Percentiles rank a stretch among this genome's conserved stretches.
These are phyloP conservation scores for Dalbergia cultrata DNA, from an alignment of 306 rosid species.

Conservation along the genomic window DNA sequence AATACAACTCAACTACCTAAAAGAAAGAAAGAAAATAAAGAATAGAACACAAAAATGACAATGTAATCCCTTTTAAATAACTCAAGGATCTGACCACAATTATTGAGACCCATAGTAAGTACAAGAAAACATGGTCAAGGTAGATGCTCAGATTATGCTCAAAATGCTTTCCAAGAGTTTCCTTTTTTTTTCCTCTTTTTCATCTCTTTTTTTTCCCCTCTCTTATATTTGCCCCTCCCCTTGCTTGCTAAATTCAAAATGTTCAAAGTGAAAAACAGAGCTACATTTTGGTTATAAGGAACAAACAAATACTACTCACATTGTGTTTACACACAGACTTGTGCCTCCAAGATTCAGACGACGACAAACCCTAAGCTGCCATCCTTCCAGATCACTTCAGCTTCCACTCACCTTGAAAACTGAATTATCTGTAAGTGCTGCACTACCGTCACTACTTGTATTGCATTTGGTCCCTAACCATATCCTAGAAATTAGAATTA, in stretches of 20 bases:
- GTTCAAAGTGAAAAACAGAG: conserved; percentile 42
- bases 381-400: conserved; percentile 54
- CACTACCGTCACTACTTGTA: conserved; percentile 17
- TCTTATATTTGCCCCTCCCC: conserved; percentile 40
- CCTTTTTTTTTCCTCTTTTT: conserved; percentile 7
- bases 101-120: conserved; percentile 44
- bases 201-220: conserved; percentile 1
- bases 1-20: conserved; percentile 13
- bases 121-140: conserved; percentile 50
- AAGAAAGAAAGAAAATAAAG: not conserved
- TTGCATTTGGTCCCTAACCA: not conserved
- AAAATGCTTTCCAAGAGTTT: conserved; percentile 40
- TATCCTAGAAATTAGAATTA: not conserved
- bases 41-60: conserved; percentile 38
- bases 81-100: conserved; percentile 44
- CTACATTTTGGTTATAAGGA: conserved; percentile 56
- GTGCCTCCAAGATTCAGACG: conserved; percentile 49
- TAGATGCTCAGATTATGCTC: conserved; percentile 52
- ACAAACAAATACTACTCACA: conserved; percentile 62
- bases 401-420: conserved; percentile 41
- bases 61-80: conserved; percentile 21
- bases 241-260: conserved; percentile 46
- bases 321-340: conserved; percentile 53
- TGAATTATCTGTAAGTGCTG: conserved; percentile 41
- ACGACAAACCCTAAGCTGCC: conserved; percentile 47